These are phyloP conservation scores for Candida pseudoviswanathii DNA, from an alignment of 1,139 yeast genomes.

Conservation along the genomic window DNA sequence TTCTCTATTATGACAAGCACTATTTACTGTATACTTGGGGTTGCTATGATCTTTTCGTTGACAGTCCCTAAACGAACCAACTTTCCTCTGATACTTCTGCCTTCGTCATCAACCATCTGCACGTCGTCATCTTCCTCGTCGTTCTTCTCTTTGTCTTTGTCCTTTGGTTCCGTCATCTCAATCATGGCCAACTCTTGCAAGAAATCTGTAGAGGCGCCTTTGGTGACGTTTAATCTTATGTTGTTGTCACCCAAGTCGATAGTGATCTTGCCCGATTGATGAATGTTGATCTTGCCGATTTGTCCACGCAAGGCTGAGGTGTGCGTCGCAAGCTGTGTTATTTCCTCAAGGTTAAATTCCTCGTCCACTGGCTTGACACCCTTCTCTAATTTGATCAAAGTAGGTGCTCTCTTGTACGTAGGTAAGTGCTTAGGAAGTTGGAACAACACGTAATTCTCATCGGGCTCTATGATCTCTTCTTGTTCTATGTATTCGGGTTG, in stretches of 20 bases:
- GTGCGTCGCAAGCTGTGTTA: constrained; percentile 15
- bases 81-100: constrained; percentile 38
- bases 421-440: constrained; percentile 79
- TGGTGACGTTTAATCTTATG: constrained; percentile 64
- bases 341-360: constrained; percentile 6
- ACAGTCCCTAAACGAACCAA: constrained; percentile 65
- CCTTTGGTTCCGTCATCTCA: constrained; percentile 26
- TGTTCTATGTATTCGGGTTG: constrained; percentile 6
- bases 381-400: constrained; percentile 16
- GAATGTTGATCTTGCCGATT: constrained; percentile 73
- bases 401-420: constrained; percentile 33
- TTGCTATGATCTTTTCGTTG: constrained; percentile 55
- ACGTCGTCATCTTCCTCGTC: constrained; percentile 22
- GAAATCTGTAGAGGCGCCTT: constrained; percentile 75
- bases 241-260: constrained; percentile 65
- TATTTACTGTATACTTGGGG: constrained; percentile 34
- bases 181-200: constrained; percentile 75
- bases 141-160: constrained; percentile 18
- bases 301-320: constrained; percentile 44
- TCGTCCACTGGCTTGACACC: constrained; percentile 18
- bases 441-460: constrained; percentile 49
- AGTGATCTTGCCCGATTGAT: constrained; percentile 78
- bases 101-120: constrained; percentile 39
- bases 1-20: not conserved
- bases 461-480: constrained; percentile 7